A percentile compares a stretch with the other conserved stretches of the same genome.
These are phyloP conservation scores for Leccinum olivaceopallidum DNA, from an alignment of 768 basidiomycete species.

Conservation along the genomic window DNA sequence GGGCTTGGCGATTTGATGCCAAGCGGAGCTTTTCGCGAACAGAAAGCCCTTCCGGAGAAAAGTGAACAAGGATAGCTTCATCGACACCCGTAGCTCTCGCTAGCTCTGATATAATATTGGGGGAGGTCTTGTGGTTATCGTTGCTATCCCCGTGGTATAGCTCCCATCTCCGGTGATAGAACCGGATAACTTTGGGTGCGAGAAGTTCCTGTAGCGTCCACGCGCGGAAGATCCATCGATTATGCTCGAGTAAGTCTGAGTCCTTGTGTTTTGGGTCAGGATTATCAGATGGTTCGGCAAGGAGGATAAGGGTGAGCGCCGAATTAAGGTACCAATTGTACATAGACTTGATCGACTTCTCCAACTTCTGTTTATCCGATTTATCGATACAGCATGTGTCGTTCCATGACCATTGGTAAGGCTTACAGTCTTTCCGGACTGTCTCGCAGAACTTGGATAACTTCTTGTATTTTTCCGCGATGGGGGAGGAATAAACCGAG, in stretches of 20 bases:
- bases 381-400: conserved; percentile 17
- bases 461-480: conserved; percentile 3
- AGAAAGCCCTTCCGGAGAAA: conserved; percentile 1
- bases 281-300: conserved; percentile 4
- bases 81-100: not conserved
- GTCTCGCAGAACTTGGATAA: conserved; percentile 10
- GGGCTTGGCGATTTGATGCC: conserved; percentile 16
- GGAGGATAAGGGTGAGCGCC: conserved; percentile 14
- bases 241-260: conserved; percentile 7
- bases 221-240: conserved; percentile 16
- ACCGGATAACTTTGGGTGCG: conserved; percentile 12
- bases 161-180: conserved; percentile 10
- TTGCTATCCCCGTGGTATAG: not conserved
- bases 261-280: not conserved
- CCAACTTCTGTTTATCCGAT: not conserved
- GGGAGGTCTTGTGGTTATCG: conserved; percentile 9
- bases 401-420: conserved; percentile 11
- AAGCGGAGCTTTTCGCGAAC: conserved; percentile 13
- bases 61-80: not conserved
- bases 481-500: not conserved
- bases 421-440: conserved; percentile 1
- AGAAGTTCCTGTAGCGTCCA: conserved; percentile 21
- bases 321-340: conserved; percentile 18
- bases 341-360: conserved; percentile 14
- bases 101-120: conserved; percentile 1